Evolutionary conservation across 768 basidiomycete species (phyloP), one percentile per base, ranked within the genome.

Genomic region (Kwoniella dendrophila): DNA sequence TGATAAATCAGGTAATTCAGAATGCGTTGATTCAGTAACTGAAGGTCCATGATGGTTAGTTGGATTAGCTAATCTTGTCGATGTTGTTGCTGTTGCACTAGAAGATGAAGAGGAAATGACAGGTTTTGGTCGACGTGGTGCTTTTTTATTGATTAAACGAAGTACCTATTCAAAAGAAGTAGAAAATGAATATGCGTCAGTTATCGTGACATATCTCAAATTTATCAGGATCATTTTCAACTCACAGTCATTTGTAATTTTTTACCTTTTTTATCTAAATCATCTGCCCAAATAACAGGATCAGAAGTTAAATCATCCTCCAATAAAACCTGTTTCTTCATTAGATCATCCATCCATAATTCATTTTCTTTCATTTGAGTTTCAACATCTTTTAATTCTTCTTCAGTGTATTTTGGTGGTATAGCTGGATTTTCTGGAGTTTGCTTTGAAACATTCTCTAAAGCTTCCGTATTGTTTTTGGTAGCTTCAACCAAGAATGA

Each of bases 231-330:
- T 12, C 16, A 24, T 33, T 43, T 4, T 43, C 20, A 16, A 70
- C 74, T 60, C 54, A 80, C 80, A 45, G 87, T 87, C 52, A 81
- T 85, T 82, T 95, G 92, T 34, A 96, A 81, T 44, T 84, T 84
- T 83, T 88, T 89, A 27, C 89, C 89, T 58, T 88, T 83, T 57
- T 86, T 86, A 80, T 87, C 88, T 86, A 98, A 87, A 80, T 97
- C 93, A 68, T 81, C 84, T 51, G 88, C 89, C 79, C 87, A 84
- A 32, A 97, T 85, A n/a, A 88, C 88, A 2, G 93, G 92, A 73
- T 96, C 87, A 22, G 57, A 63, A 1, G 72, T 76, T 74, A 91
- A 86, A 70, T 89, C 85, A 75, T 83, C 79, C 78, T 87, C 84
- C 50, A 88, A 84, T 56, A 73, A 79, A 81, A 88, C 89, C 81